Base-by-base conservation (phyloP, 225 moss, liverwort and hornwort species). In the Sphagnum contortum region DNA sequence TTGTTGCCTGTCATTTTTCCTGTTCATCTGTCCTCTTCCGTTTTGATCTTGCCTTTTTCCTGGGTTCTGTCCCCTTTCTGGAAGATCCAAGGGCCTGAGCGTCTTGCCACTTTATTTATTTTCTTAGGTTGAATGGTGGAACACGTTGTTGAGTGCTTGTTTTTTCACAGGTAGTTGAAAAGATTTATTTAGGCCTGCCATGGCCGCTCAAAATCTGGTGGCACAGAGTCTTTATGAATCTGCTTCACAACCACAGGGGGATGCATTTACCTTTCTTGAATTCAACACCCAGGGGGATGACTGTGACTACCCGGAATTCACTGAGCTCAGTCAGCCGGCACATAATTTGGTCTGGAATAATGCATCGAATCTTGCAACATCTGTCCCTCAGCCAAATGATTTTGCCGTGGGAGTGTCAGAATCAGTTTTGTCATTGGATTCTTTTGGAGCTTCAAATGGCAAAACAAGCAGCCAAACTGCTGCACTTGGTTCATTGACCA, bases 261-360 rank as follows among this genome's bases (percentile, higher is more conserved):
- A 87, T 50, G 86, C 86, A 8, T 87, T 82, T 60, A 87, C 86
- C 13, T 87, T 87, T 68, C 71, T 87, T 72, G 86, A 86, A 79
- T 86, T 86, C 59, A 87, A 82, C 61, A 87, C 82, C 47, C 86
- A 87, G 73, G 86, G 86, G 8, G 82, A 80, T 65, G 80, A 87
- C 68, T 87, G 79, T 65, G 82, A 82, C 63, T 87, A 82, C 48
- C 86, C 82, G 44, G 82, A 87, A 73, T 87, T 87, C 12, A 82
- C 86, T 63, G 86, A 82, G 79, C 79, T 87, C 50, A 87, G 80
- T 49, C 82, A 82, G 61, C 74, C 80, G 9, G 75, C 71, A 48
- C 74, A 79, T 72, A 75, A 79, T 6, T 71, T 77, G 9, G 86
- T 80, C 10, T 87, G 86, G 86, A 71, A 69, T 50, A 80, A 84